Percentiles rank a stretch among this genome's conserved stretches.
Conservation (phyloP, 495 filamentous ascomycete genomes). For the Aspergillus asperescens region DNA sequence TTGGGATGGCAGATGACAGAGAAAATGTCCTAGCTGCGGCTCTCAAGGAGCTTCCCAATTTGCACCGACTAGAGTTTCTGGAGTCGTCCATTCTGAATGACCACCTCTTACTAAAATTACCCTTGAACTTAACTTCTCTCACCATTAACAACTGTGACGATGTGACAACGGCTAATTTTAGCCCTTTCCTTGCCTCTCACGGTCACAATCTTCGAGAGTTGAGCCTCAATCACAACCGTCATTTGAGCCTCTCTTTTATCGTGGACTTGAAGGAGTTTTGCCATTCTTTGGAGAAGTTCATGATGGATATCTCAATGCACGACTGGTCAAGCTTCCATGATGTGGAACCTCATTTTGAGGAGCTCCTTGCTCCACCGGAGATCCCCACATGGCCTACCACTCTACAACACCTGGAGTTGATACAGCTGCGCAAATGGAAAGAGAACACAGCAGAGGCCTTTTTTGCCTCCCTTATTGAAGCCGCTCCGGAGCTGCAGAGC, state of each 20-base stretch:
- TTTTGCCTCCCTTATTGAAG: conserved; percentile 68
- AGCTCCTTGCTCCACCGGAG: conserved; percentile 53
- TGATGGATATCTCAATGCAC: conserved; percentile 68
- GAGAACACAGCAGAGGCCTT: conserved; percentile 60
- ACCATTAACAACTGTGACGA: conserved; percentile 71
- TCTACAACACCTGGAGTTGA: conserved; percentile 64
- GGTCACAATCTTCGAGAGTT: conserved; percentile 60
- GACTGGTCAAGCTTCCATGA: conserved; percentile 56
- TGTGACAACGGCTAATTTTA: conserved; percentile 54
- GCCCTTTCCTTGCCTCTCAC: conserved; percentile 54
- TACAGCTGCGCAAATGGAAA: conserved; percentile 67
- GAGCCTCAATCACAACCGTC: conserved; percentile 67
- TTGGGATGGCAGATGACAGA: conserved; percentile 20
- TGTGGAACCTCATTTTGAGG: conserved; percentile 63
- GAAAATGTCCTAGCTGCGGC: conserved; percentile 51
- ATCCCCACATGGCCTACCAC: conserved; percentile 69
- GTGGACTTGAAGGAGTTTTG: conserved; percentile 55
- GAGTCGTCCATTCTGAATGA: conserved; percentile 61
- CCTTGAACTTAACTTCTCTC: conserved; percentile 55
- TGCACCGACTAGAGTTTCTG: conserved; percentile 61
- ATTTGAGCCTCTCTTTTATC: conserved; percentile 68
- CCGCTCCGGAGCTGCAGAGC: conserved; percentile 54
- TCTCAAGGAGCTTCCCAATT: conserved; percentile 52
- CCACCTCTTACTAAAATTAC: conserved; percentile 55
- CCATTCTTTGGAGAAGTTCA: conserved; percentile 60